A percentile compares a stretch with the other conserved stretches of the same genome.
phyloP scores from a whole-genome alignment of 306 rosid genomes.

The Echinosophora koreensis region DNA sequence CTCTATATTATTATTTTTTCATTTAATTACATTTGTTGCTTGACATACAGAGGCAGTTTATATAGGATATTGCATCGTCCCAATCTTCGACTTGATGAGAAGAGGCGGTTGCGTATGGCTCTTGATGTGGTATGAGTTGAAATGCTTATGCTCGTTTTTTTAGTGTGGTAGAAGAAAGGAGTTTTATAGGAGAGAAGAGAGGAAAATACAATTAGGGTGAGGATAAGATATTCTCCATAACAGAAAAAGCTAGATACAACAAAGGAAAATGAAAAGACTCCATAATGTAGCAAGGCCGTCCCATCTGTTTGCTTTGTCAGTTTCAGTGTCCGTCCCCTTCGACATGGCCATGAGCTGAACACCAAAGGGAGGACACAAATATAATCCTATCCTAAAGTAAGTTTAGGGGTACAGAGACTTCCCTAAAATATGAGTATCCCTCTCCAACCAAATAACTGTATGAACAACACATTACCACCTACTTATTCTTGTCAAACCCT shows the following conservation, averaged over 20 bases:
- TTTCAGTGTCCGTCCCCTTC: constrained; percentile 5
- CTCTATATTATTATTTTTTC: constrained; percentile 45
- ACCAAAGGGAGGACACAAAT: constrained; percentile 40
- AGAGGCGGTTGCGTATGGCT: constrained; percentile 93
- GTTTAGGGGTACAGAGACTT: constrained; percentile 31
- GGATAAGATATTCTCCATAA: constrained; percentile 7
- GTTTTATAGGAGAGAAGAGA: constrained; percentile 17
- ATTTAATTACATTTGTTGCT: constrained; percentile 45
- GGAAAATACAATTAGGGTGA: constrained; percentile 14
- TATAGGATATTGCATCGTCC: constrained; percentile 94
- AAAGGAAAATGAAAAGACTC: neutral
- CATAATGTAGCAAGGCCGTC: constrained; percentile 11
- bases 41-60: constrained; percentile 87
- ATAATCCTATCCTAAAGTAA: constrained; percentile 27
- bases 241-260: constrained; percentile 8
- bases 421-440: constrained; percentile 24
- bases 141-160: constrained; percentile 15
- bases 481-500: constrained; percentile 32
- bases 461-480: constrained; percentile 16
- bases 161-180: constrained; percentile 1
- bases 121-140: constrained; percentile 85
- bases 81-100: constrained; percentile 88
- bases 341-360: constrained; percentile 29
- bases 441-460: constrained; percentile 29
- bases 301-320: constrained; percentile 17